A percentile compares a stretch with the other conserved stretches of the same genome.
Conservation (phyloP, 352 stramenopile genomes). For the Globisporangium middletonii region DNA sequence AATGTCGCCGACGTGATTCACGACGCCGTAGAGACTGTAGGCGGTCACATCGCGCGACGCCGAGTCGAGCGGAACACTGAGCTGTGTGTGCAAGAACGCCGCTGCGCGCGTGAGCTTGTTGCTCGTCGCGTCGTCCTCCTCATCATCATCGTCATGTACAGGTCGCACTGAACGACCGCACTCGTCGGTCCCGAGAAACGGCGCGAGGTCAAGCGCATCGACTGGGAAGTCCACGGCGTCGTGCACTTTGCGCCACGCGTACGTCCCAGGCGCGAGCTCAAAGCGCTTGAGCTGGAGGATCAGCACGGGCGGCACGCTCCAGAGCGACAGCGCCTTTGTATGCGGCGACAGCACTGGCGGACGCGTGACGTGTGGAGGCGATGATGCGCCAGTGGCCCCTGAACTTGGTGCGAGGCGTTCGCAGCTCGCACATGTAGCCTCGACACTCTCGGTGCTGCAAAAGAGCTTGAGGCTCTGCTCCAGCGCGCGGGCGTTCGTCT, state of each 20-base stretch:
- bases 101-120: conserved; percentile 21
- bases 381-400: neutral
- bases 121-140: neutral
- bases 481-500: conserved; percentile 22
- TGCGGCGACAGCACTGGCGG: conserved; percentile 15
- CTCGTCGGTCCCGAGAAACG: conserved; percentile 24
- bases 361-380: neutral
- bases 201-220: conserved; percentile 71
- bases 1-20: conserved; percentile 93
- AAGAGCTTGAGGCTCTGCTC: conserved; percentile 38
- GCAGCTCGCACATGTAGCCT: conserved; percentile 38
- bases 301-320: conserved; percentile 47
- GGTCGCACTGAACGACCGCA: neutral
- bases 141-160: conserved; percentile 4
- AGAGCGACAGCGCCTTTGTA: conserved; percentile 47
- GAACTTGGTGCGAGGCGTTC: neutral
- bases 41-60: conserved; percentile 33
- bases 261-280: conserved; percentile 38
- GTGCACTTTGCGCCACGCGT: conserved; percentile 76
- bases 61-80: conserved; percentile 36
- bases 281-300: conserved; percentile 71
- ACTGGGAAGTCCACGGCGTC: conserved; percentile 91
- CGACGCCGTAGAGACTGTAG: conserved; percentile 93
- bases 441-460: conserved; percentile 37
- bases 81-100: conserved; percentile 25